Conservation (phyloP, 306 rosid species). For the Corylus avellana region DNA sequence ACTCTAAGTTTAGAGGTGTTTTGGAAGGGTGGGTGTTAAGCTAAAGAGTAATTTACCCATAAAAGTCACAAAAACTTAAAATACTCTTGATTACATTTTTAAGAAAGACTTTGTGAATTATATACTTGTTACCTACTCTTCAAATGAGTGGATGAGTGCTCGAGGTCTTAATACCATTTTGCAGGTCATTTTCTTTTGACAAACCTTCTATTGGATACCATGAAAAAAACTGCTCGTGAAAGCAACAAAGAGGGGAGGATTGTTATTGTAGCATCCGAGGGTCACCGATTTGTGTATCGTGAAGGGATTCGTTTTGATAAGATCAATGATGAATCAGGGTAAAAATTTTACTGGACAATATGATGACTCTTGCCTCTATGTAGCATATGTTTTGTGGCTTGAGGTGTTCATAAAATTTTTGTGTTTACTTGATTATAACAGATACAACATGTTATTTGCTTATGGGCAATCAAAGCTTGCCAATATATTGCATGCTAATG, state of each 20-base stretch:
- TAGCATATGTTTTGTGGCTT: neutral
- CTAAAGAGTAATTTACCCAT: no score
- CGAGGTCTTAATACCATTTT: slow-evolving; percentile 19
- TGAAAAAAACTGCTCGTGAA: slow-evolving; percentile 68
- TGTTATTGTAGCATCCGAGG: slow-evolving; percentile 63
- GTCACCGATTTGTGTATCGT: slow-evolving; percentile 51
- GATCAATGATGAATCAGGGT: slow-evolving; percentile 73
- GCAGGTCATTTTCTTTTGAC: slow-evolving; percentile 85
- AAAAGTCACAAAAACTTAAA: no score
- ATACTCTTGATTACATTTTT: no score
- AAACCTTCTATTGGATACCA: slow-evolving; percentile 72
- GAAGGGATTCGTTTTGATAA: slow-evolving; percentile 69
- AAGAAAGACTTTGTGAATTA: slow-evolving; percentile 1
- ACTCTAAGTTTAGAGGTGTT: no score
- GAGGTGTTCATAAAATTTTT: slow-evolving; percentile 14
- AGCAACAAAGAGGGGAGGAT: slow-evolving; percentile 73
- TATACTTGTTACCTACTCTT: slow-evolving; percentile 2
- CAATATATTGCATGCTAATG: slow-evolving; percentile 74
- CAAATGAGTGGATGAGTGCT: neutral
- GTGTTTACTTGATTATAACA: slow-evolving; percentile 28
- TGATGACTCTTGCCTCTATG: slow-evolving; percentile 5
- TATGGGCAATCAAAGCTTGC: slow-evolving; percentile 88
- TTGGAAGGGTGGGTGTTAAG: no score
- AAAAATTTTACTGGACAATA: slow-evolving; percentile 31
- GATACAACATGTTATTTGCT: slow-evolving; percentile 54